Percentiles rank a stretch among this genome's conserved stretches.
Evolutionary conservation across 768 basidiomycete genomes (phyloP).

Genomic region (Astraeus odoratus): DNA sequence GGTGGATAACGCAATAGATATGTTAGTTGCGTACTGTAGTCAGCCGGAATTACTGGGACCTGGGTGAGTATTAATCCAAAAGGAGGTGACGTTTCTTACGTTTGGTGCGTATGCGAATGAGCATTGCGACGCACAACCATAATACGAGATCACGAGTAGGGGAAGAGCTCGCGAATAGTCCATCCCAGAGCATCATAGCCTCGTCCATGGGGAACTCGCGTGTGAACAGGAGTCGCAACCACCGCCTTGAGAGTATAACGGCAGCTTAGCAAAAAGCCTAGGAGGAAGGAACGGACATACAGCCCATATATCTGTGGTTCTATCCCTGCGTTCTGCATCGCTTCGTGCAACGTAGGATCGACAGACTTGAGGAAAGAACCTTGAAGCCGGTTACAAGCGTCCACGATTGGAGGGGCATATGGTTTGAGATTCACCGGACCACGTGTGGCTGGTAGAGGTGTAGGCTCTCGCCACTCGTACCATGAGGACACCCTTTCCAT

Average conservation of each 20-base stretch:
- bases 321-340: conserved; percentile 72
- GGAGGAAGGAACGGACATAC: conserved; percentile 38
- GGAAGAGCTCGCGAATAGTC: conserved; percentile 77
- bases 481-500: conserved; percentile 79
- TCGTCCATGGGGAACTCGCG: conserved; percentile 81
- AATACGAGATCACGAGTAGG: conserved; percentile 68
- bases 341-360: conserved; percentile 73
- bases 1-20: conserved; percentile 80
- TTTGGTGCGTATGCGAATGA: conserved; percentile 87
- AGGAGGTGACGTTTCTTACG: conserved; percentile 38
- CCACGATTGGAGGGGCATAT: conserved; percentile 80
- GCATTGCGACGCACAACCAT: conserved; percentile 92
- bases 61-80: conserved; percentile 9
- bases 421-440: conserved; percentile 45
- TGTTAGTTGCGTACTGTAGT: conserved; percentile 83
- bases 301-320: conserved; percentile 98
- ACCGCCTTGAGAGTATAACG: conserved; percentile 55
- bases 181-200: conserved; percentile 92
- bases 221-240: conserved; percentile 90
- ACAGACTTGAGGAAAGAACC: conserved; percentile 61
- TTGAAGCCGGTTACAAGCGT: conserved; percentile 77
- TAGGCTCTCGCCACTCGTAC: conserved; percentile 63
- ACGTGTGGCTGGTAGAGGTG: conserved; percentile 23
- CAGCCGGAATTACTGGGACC: conserved; percentile 68
- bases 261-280: conserved; percentile 8